Evolutionary conservation across 1,139 yeast species (phyloP).

Genomic region (Scheffersomyces insectosa): DNA sequence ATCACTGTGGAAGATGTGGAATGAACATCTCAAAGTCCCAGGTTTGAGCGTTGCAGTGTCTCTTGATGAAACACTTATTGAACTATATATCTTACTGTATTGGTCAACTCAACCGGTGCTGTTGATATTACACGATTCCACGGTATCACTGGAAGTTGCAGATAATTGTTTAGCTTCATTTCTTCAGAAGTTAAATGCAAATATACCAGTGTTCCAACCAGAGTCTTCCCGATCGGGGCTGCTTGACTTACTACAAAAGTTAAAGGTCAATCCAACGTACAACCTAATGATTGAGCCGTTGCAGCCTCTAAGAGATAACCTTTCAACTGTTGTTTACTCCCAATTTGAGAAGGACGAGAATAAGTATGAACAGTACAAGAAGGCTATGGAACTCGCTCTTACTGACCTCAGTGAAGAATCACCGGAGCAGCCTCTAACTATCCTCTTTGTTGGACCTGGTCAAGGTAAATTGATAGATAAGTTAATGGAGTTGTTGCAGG

Average conservation of each 20-base stretch:
- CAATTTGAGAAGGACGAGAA: constrained; percentile 67
- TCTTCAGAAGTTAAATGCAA: too few species aligned
- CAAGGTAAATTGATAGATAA: constrained; percentile 73
- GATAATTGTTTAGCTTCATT: too few species aligned
- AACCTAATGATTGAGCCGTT: constrained; percentile 48
- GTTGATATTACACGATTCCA: too few species aligned
- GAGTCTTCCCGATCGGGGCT: too few species aligned
- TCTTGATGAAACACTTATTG: too few species aligned
- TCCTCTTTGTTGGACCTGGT: constrained; percentile 84
- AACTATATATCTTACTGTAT: too few species aligned
- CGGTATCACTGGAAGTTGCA: too few species aligned
- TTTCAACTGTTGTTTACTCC: constrained; percentile 61
- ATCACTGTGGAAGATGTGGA: too few species aligned
- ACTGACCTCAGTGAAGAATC: constrained; percentile 18
- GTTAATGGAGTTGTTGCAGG: constrained; percentile 34
- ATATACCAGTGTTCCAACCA: too few species aligned
- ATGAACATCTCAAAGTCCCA: too few species aligned
- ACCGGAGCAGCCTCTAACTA: constrained; percentile 7
- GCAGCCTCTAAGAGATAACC: constrained; percentile 63
- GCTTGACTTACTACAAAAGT: background rate
- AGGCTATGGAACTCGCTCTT: constrained; percentile 65
- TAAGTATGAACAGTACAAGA: constrained; percentile 67
- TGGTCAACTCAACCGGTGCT: too few species aligned
- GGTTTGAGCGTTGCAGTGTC: too few species aligned
- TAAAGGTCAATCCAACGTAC: constrained; percentile 6